Conservation (phyloP, 306 rosid genomes). For the Morella rubra region DNA sequence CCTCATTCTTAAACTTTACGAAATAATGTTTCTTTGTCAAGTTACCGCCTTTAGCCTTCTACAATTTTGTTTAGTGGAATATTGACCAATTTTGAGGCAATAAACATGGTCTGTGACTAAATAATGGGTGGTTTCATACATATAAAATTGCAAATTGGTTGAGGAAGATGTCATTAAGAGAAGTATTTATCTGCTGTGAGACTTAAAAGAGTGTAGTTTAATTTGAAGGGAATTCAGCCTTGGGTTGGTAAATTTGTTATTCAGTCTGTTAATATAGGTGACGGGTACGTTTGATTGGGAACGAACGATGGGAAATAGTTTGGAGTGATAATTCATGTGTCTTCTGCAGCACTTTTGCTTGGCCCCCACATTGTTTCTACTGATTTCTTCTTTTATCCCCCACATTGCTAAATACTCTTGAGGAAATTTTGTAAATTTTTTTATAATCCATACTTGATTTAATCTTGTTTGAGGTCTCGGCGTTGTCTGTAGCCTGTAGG, state of each 20-base stretch:
- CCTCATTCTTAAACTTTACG: slow-evolving; percentile 11
- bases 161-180: not conserved
- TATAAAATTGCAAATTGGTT: not conserved
- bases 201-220: not conserved
- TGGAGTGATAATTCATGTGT: not conserved
- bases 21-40: slow-evolving; percentile 16
- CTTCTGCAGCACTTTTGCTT: not conserved
- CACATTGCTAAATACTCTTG: no score
- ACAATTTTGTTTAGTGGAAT: slow-evolving; percentile 7
- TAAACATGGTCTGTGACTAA: not conserved
- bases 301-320: not conserved
- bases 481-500: no score
- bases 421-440: no score
- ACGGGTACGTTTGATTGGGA: not conserved
- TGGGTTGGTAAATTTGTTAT: not conserved
- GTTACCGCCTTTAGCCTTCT: slow-evolving; percentile 1
- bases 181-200: not conserved
- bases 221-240: not conserved
- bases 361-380: not conserved
- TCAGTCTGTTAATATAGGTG: not conserved
- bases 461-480: no score
- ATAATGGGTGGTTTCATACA: not conserved
- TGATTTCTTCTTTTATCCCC: no score
- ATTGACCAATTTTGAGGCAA: not conserved
- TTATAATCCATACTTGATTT: no score